Conservation (phyloP, 352 stramenopile species). For the Phytophthora sp. region DNA sequence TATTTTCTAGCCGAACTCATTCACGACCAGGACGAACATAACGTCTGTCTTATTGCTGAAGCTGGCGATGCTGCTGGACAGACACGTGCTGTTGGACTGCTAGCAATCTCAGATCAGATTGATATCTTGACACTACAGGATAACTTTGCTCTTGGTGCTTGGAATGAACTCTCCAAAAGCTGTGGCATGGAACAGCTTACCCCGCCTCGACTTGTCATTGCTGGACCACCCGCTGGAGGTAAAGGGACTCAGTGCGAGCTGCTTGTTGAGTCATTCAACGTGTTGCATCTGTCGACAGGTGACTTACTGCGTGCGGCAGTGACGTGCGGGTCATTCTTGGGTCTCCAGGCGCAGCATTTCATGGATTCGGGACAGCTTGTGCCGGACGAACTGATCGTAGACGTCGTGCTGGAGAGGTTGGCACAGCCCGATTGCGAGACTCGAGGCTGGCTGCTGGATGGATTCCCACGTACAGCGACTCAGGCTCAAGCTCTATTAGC, state of each 20-base stretch:
- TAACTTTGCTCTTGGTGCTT: slow-evolving; percentile 83
- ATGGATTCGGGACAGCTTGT: slow-evolving; percentile 92
- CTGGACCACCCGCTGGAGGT: slow-evolving; percentile 89
- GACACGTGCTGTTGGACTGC: slow-evolving; percentile 70
- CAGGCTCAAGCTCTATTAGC: slow-evolving; percentile 89
- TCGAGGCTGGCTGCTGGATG: slow-evolving; percentile 93
- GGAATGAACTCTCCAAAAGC: slow-evolving; percentile 78
- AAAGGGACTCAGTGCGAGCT: slow-evolving; percentile 96
- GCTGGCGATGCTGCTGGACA: slow-evolving; percentile 30
- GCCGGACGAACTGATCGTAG: slow-evolving; percentile 94
- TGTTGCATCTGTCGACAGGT: slow-evolving; percentile 93
- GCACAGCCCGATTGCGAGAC: slow-evolving; percentile 80
- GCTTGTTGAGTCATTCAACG: slow-evolving; percentile 85
- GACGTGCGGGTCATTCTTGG: slow-evolving; percentile 52
- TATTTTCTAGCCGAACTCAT: slow-evolving; percentile 94
- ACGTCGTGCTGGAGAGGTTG: slow-evolving; percentile 79
- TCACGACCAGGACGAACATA: slow-evolving; percentile 84
- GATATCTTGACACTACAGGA: slow-evolving; percentile 82
- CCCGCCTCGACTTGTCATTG: slow-evolving; percentile 78
- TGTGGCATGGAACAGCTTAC: slow-evolving; percentile 39
- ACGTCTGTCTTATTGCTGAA: slow-evolving; percentile 84
- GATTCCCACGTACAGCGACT: slow-evolving; percentile 90
- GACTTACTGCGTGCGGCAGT: slow-evolving; percentile 93
- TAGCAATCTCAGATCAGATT: slow-evolving; percentile 86
- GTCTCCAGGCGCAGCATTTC: slow-evolving; percentile 85